Base-by-base conservation (phyloP, 2,329 filamentous ascomycete genomes). In the Neurospora sp. region DNA sequence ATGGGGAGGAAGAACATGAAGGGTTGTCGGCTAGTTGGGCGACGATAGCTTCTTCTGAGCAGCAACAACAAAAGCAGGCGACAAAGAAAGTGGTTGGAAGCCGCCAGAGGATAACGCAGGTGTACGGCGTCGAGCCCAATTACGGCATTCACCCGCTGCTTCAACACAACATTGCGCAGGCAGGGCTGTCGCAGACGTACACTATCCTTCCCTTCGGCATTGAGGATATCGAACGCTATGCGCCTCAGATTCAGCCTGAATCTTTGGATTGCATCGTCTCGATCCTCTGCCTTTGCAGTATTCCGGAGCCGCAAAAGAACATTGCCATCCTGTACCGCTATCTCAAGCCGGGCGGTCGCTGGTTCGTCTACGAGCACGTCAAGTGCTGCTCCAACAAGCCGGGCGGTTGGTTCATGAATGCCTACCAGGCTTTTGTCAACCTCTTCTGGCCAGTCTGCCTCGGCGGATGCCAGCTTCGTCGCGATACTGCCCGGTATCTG, bases 81-180 rank as follows among this genome's bases (percentile, higher is more conserved):
- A 17, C 52, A 33, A 62, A 33, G 15, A 62, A 9, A 6, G 52
- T 28, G 7, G 23, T 62, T 1, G 68, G 69, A 67, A 70, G 58
- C 70, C 4, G 75, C 52, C 40, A 67, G 10, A 11, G 23, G 19
- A 66, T 86, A 69, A 82, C 78, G 39, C 82, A 81, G 39, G 80
- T 91, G 62, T 90, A 87, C 74, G 89, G 89, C 69, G 83, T 91
- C 4, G 89, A 91, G 79, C 89, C 89, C 3, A 91, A 90, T 76
- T 69, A 76, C 0, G 82, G 81, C 42, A 85, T 86, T 69, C 86
- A 89, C 73, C 76, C 76, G 0, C 77, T 78, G 5, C 79, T 91
- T 68, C 78, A 80, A 1, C 75, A 77, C 46, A 83, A 82, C 28
- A 82, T 89, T 4, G 76, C 78, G 11, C 81, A 82, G 1, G 82